Conservation (phyloP, 371 early-diverging fungal species). For the Mucor velutinosus region DNA sequence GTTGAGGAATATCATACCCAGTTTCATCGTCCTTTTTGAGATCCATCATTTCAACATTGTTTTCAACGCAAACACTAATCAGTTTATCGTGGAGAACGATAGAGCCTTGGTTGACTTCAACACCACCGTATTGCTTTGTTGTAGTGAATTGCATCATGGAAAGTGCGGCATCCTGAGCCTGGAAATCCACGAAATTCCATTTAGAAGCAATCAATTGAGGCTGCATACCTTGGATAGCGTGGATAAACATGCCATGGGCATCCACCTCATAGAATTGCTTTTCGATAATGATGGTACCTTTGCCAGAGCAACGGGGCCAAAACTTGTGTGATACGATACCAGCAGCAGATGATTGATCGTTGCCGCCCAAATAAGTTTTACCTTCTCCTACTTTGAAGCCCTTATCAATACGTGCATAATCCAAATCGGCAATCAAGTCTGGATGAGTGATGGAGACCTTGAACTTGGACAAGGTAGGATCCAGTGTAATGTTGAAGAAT, state of each 20-base stretch:
- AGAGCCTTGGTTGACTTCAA: conserved; percentile 75
- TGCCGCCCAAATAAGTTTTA: conserved; percentile 71
- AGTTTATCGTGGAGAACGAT: conserved; percentile 70
- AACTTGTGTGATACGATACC: conserved; percentile 79
- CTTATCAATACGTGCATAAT: conserved; percentile 65
- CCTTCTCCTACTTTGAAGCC: conserved; percentile 86
- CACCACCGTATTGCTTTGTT: conserved; percentile 72
- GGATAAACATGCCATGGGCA: conserved; percentile 80
- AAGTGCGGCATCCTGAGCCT: conserved; percentile 60
- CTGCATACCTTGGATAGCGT: conserved; percentile 83
- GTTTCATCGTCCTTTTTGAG: conserved; percentile 66
- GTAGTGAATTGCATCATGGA: conserved; percentile 84
- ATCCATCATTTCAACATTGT: conserved; percentile 59
- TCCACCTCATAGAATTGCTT: conserved; percentile 65
- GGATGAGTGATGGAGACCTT: conserved; percentile 60
- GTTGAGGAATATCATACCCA: conserved; percentile 80
- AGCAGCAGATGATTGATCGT: conserved; percentile 42
- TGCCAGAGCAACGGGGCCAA: conserved; percentile 77
- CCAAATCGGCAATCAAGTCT: conserved; percentile 67
- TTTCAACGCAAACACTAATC: conserved; percentile 76
- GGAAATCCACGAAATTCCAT: conserved; percentile 84
- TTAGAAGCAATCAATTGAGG: conserved; percentile 85
- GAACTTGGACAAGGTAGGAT: conserved; percentile 53
- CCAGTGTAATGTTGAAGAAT: conserved; percentile 63
- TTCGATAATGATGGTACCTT: conserved; percentile 73